These are phyloP conservation scores for Sugiyamaella pinicola DNA, from an alignment of 1,139 yeast genomes.

Conservation along the genomic window DNA sequence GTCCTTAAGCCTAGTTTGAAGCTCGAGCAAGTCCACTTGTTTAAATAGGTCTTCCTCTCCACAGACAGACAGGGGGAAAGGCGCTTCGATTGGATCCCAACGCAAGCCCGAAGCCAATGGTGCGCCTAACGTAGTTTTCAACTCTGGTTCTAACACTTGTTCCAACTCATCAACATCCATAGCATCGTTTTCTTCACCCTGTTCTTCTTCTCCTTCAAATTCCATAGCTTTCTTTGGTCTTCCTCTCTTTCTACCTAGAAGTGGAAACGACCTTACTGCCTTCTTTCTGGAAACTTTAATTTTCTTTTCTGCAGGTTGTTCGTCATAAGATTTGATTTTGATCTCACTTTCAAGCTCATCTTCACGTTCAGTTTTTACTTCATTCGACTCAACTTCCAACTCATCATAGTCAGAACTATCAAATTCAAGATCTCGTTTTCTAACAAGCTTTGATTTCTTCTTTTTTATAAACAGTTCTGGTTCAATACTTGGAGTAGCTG, in stretches of 20 bases:
- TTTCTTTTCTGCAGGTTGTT: slow-evolving; percentile 24
- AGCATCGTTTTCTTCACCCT: slow-evolving; percentile 5
- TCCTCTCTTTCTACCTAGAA: slow-evolving; percentile 4
- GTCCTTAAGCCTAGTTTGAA: slow-evolving; percentile 65
- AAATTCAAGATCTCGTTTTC: slow-evolving; percentile 33
- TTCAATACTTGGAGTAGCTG: slow-evolving; percentile 29
- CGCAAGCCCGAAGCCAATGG: slow-evolving; percentile 32
- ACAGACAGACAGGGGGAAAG: slow-evolving; percentile 54
- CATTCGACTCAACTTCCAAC: slow-evolving; percentile 27
- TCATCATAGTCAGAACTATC: slow-evolving; percentile 35
- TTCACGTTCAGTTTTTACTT: slow-evolving; percentile 22
- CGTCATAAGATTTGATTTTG: slow-evolving; percentile 11
- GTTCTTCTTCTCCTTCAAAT: slow-evolving; percentile 2
- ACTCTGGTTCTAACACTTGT: slow-evolving; percentile 3
- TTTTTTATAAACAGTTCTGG: slow-evolving; percentile 21
- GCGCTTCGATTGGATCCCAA: slow-evolving; percentile 33
- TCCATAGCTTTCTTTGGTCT: slow-evolving; percentile 11
- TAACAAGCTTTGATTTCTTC: slow-evolving; percentile 13
- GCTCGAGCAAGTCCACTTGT: slow-evolving; percentile 47
- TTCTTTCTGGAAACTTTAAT: slow-evolving; percentile 25
- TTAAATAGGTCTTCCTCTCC: slow-evolving; percentile 44
- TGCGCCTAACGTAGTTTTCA: slow-evolving; percentile 39
- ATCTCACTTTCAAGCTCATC: slow-evolving; percentile 25
- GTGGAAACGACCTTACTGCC: slow-evolving; percentile 14
- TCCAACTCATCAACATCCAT: slow-evolving; percentile 13